phyloP scores from a whole-genome alignment of 352 stramenopile species.

The Globisporangium paroecandrum region DNA sequence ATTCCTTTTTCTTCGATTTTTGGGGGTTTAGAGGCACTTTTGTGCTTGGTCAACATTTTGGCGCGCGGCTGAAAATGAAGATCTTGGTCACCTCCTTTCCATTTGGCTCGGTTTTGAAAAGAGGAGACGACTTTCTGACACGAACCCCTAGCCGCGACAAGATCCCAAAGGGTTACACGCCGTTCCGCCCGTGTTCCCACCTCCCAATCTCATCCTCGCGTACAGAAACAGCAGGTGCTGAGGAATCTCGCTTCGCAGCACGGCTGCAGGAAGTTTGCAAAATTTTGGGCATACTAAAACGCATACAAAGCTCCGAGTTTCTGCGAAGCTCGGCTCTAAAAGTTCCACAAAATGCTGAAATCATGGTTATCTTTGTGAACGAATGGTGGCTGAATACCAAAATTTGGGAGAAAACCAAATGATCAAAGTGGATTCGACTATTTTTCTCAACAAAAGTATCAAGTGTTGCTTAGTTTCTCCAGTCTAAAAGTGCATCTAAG shows the following conservation, averaged over 20 bases:
- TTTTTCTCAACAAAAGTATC: neutral
- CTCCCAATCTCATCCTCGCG: conserved; percentile 3
- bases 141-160: neutral
- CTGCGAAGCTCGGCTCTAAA: neutral
- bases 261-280: neutral
- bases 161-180: neutral
- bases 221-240: conserved; percentile 3
- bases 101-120: conserved; percentile 1
- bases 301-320: neutral
- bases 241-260: neutral
- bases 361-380: neutral
- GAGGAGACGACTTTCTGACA: conserved; percentile 4
- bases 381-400: neutral
- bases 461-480: neutral
- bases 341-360: neutral
- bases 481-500: neutral
- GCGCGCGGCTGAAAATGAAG: neutral
- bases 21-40: neutral
- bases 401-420: neutral
- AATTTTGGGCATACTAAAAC: neutral
- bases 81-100: neutral
- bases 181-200: conserved; percentile 11
- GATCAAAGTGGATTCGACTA: neutral
- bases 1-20: neutral
- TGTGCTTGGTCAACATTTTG: neutral